Conservation (phyloP, 352 stramenopile species). For the Phytophthora chlamydospora region DNA sequence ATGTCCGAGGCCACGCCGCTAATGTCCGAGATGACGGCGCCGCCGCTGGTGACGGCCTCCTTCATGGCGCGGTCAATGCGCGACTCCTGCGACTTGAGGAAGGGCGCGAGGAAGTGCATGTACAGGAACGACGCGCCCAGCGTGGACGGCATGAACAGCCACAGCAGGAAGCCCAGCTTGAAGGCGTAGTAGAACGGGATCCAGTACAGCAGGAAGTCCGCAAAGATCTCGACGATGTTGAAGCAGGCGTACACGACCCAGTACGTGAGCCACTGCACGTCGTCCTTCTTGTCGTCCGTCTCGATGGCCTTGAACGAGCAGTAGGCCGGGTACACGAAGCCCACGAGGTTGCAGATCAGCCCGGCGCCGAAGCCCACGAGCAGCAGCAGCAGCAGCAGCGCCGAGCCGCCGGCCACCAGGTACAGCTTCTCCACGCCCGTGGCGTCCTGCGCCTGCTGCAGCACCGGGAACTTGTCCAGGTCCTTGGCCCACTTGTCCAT, state of each 20-base stretch:
- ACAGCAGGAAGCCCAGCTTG: conserved; percentile 98
- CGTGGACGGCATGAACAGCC: conserved; percentile 97
- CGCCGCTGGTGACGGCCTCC: conserved; percentile 76
- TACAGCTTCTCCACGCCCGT: conserved; percentile 91
- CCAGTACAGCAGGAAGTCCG: conserved; percentile 96
- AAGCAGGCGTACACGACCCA: conserved; percentile 99
- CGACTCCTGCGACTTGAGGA: conserved; percentile 83
- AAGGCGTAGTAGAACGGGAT: conserved; percentile 99
- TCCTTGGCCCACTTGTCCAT: conserved; percentile 89
- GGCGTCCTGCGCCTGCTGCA: conserved; percentile 80
- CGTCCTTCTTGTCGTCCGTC: conserved; percentile 75
- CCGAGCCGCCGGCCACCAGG: conserved; percentile 67
- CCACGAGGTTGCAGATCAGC: conserved; percentile 85
- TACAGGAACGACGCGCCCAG: conserved; percentile 96
- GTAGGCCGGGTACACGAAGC: conserved; percentile 85
- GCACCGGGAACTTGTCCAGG: conserved; percentile 80
- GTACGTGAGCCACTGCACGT: conserved; percentile 95
- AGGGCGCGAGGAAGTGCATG: conserved; percentile 92
- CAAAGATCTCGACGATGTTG: conserved; percentile 96
- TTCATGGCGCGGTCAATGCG: conserved; percentile 88
- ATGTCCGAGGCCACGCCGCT: conserved; percentile 78
- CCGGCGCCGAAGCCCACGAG: conserved; percentile 86
- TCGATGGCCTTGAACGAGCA: conserved; percentile 90
- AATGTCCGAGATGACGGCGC: conserved; percentile 83
- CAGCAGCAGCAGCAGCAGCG: conserved; percentile 77